Conservation (phyloP, 108 stramenopile genomes). For the Aurantiochytrium sp. region DNA sequence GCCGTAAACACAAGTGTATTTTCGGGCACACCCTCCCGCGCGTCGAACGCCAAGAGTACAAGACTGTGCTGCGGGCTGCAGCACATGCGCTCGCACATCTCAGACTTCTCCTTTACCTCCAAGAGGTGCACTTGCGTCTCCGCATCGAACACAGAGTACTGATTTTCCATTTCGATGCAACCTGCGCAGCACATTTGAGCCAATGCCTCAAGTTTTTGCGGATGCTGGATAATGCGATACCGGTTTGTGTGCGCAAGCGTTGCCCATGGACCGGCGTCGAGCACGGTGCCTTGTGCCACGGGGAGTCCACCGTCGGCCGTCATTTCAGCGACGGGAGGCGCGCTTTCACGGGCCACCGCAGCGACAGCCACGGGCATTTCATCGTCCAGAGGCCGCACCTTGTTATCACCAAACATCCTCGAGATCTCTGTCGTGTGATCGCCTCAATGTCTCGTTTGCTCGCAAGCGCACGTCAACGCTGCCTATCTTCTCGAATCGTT, state of each 20-base stretch:
- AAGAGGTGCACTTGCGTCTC: neutral
- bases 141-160: neutral
- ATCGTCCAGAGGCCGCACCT: neutral
- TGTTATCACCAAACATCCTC: too few relatives aligned
- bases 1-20: neutral
- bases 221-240: neutral
- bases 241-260: neutral
- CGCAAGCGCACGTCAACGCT: too few relatives aligned
- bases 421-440: too few relatives aligned
- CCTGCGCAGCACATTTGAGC: neutral
- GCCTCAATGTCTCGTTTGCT: too few relatives aligned
- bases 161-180: neutral
- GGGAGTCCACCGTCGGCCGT: neutral
- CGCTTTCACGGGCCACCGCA: neutral
- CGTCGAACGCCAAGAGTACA: neutral
- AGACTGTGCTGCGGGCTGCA: neutral
- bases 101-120: neutral
- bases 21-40: neutral
- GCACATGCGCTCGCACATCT: neutral
- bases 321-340: neutral
- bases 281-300: neutral
- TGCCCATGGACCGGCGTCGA: neutral
- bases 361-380: neutral
- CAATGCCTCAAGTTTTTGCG: neutral
- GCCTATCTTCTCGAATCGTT: too few relatives aligned